Evolutionary conservation across 352 stramenopile species (phyloP).

Genomic region (Paralagenidium karlingii): DNA sequence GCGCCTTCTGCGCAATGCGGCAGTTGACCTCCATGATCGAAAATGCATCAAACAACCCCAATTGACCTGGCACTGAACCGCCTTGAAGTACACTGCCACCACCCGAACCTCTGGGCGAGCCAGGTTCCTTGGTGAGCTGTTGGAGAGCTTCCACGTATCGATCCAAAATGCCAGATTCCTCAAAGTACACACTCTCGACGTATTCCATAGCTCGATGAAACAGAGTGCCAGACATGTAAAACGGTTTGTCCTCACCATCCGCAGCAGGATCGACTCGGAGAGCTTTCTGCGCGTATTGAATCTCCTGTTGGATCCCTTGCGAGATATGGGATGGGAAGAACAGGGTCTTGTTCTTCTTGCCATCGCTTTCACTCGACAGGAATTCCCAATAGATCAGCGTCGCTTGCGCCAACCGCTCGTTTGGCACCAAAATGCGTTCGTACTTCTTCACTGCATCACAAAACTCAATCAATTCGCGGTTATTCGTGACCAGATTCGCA

Average conservation of each 20-base stretch:
- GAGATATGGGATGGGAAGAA: slow-evolving; percentile 42
- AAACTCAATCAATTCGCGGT: slow-evolving; percentile 65
- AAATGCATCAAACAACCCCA: slow-evolving; percentile 72
- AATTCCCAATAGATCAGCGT: slow-evolving; percentile 81
- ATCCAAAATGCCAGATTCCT: slow-evolving; percentile 51
- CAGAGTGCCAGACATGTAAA: slow-evolving; percentile 18
- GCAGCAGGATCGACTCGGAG: slow-evolving; percentile 11
- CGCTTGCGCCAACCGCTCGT: slow-evolving; percentile 58
- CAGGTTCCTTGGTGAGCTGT: slow-evolving; percentile 11
- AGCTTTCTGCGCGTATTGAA: slow-evolving; percentile 42
- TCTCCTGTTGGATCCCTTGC: slow-evolving; percentile 37
- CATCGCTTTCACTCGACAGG: slow-evolving; percentile 41
- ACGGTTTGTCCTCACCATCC: neutral
- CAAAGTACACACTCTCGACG: slow-evolving; percentile 57
- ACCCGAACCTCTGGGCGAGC: too few species aligned
- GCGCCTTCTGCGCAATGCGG: slow-evolving; percentile 42
- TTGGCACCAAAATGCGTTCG: slow-evolving; percentile 50
- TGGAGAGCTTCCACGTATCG: slow-evolving; percentile 69
- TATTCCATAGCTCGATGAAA: slow-evolving; percentile 62
- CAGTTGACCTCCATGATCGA: slow-evolving; percentile 82
- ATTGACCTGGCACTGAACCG: slow-evolving; percentile 44
- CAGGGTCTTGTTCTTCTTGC: slow-evolving; percentile 26
- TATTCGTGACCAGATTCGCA: slow-evolving; percentile 1
- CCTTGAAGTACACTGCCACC: slow-evolving; percentile 3
- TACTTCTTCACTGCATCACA: slow-evolving; percentile 78